Evolutionary conservation across 495 filamentous ascomycete genomes (phyloP), one percentile per base, ranked within the genome.

Genomic region (Xylona heveae): DNA sequence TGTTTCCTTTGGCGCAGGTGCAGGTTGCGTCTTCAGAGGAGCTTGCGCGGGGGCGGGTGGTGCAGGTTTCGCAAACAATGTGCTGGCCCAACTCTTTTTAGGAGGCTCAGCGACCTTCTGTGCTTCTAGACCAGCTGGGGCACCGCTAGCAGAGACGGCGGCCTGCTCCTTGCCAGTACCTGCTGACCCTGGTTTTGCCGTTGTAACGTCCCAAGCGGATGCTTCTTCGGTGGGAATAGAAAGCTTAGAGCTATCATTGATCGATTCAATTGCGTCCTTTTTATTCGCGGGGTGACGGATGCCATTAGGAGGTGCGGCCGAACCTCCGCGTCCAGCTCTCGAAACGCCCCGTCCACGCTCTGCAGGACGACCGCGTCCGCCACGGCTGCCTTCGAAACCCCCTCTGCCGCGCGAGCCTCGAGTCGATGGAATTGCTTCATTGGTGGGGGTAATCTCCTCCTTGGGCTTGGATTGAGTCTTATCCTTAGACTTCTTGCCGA

Each of bases 401-500:
- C 66, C 64, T 44, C 80, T 57, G 37, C 64, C 67, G 43, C 68
- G 74, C 37, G 66, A 66, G 34, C 67, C 71, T 47, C 82, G 32
- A 37, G 47, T 42, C 29, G 51, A 35, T 38, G 58, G 59, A 39
- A 60, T 50, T 12, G 62, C 58, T 33, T 68, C 59, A 31, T 57
- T 60, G 21, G 64, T 53, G 9, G 59, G 44, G 22, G 62, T 48
- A n/a, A n/a, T n/a, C n/a, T n/a, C n/a, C 35, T 88, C 77, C 58
- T 91, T 84, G 36, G 64, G 56, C 63, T 93, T 99, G 31, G 85
- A 68, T 39, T 72, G 74, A 42, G 68, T 63, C 40, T 78, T 63
- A 47, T 88, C 78, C 54, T 82, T 79, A 48, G 72, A 75, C 51
- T 74, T 74, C 64, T 91, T 92, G 57, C 85, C 80, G 46, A 95